Conservation (phyloP, 2,329 filamentous ascomycete genomes). For the Cladosporium phlei region DNA sequence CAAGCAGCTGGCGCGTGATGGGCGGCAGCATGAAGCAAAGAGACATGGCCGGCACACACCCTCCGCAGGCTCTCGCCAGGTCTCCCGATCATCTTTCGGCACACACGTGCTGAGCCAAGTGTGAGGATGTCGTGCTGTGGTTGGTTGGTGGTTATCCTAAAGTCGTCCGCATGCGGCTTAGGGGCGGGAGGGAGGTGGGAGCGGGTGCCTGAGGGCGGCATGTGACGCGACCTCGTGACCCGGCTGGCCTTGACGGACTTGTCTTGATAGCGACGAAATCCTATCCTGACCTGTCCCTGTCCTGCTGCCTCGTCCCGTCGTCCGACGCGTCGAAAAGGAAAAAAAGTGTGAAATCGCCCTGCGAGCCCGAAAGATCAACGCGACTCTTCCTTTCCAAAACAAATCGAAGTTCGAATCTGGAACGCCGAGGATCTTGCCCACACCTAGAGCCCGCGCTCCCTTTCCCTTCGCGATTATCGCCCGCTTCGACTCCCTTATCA, state of each 20-base stretch:
- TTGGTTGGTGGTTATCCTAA: not conserved
- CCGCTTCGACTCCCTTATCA: not conserved
- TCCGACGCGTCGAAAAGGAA: not conserved
- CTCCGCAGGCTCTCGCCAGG: slow-evolving; percentile 1
- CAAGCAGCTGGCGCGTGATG: slow-evolving; percentile 1
- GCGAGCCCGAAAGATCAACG: too few relatives aligned
- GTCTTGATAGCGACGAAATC: slow-evolving; percentile 11
- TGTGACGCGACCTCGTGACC: slow-evolving; percentile 2
- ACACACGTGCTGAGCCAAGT: not conserved
- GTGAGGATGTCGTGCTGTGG: not conserved
- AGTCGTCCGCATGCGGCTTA: not conserved
- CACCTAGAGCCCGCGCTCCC: not conserved
- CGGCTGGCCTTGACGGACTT: not conserved
- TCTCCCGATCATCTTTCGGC: not conserved
- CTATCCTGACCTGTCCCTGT: not conserved
- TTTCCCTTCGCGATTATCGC: too few relatives aligned
- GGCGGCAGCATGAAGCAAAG: slow-evolving; percentile 3
- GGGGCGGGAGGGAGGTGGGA: slow-evolving; percentile 5
- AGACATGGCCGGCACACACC: slow-evolving; percentile 2
- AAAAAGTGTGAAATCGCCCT: too few relatives aligned
- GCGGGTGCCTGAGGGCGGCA: not conserved
- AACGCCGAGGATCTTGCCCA: not conserved
- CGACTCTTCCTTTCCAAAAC: too few relatives aligned
- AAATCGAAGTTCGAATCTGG: too few relatives aligned
- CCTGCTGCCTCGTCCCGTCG: not conserved